A percentile compares a stretch with the other conserved stretches of the same genome.
Conservation (phyloP, 352 stramenopile species). For the Phytophthora pinifolia region DNA sequence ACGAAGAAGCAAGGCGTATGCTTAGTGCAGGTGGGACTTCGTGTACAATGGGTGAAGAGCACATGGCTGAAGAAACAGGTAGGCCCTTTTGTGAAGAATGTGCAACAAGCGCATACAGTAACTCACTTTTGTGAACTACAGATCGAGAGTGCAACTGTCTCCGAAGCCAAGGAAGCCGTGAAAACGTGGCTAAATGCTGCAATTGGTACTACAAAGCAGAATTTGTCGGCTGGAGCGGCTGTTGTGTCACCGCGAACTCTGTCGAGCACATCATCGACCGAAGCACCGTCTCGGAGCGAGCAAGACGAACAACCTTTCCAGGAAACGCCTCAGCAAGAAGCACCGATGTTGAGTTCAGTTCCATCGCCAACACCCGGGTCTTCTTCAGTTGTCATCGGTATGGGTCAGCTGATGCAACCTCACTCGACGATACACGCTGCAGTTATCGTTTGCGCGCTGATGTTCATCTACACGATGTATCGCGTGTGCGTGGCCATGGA, state of each 20-base stretch:
- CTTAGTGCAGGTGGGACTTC: conserved; percentile 63
- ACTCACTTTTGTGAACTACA: conserved; percentile 16
- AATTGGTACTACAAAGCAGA: conserved; percentile 24
- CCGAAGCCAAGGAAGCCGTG: conserved; percentile 63
- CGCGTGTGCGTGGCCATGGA: conserved; percentile 54
- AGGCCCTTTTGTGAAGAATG: not conserved
- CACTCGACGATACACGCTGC: conserved; percentile 39
- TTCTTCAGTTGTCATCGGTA: not conserved
- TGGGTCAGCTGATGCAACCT: conserved; percentile 8
- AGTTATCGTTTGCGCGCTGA: conserved; percentile 49
- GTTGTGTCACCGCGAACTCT: conserved; percentile 1
- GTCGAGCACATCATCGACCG: not conserved
- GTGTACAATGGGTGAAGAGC: conserved; percentile 77
- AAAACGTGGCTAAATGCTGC: conserved; percentile 56
- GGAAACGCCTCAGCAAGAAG: not conserved
- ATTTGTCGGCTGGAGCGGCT: not conserved
- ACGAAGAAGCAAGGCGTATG: conserved; percentile 41
- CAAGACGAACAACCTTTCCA: conserved; percentile 8
- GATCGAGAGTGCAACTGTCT: conserved; percentile 80
- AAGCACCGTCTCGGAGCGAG: not conserved
- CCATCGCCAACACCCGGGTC: not conserved
- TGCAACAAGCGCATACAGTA: not conserved
- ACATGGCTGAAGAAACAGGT: conserved; percentile 90
- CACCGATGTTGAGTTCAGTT: not conserved
- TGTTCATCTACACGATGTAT: conserved; percentile 78